Conservation (phyloP, 306 rosid species). For the Fragaria ananassa region DNA sequence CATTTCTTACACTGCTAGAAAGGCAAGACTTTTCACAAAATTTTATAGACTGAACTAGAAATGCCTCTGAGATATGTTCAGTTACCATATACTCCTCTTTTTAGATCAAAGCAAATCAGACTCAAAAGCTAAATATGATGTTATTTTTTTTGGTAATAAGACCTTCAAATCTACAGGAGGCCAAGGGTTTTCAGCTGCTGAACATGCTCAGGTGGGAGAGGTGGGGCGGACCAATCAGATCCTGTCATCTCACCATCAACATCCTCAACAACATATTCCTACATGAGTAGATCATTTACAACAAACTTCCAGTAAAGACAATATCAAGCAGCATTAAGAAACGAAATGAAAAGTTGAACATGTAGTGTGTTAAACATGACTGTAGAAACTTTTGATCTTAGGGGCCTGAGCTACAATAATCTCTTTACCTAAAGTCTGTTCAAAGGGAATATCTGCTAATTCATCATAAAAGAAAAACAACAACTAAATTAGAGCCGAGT, state of each 20-base stretch:
- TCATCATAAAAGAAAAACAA: background rate
- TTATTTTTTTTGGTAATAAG: constrained; percentile 31
- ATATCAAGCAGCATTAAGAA: background rate
- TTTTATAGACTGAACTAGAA: constrained; percentile 30
- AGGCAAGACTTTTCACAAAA: constrained; percentile 30
- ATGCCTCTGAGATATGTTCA: constrained; percentile 23
- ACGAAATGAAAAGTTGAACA: background rate
- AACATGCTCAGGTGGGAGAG: constrained; percentile 83
- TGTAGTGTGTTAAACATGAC: background rate
- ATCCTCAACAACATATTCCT: constrained; percentile 98
- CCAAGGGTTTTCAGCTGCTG: constrained; percentile 92
- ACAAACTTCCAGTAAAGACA: background rate
- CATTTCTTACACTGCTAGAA: constrained; percentile 32
- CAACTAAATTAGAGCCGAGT: background rate
- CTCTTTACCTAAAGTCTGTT: background rate
- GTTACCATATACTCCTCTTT: background rate
- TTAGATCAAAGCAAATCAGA: background rate
- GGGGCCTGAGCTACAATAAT: background rate
- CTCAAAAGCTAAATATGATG: constrained; percentile 22
- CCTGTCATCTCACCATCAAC: constrained; percentile 92
- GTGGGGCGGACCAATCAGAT: constrained; percentile 83
- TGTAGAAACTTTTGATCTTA: background rate
- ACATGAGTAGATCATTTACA: constrained; percentile 25
- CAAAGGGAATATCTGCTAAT: background rate
- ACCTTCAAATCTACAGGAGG: constrained; percentile 51